Base-by-base conservation (phyloP, 2,329 filamentous ascomycete genomes). In the Aspergillus unguis region DNA sequence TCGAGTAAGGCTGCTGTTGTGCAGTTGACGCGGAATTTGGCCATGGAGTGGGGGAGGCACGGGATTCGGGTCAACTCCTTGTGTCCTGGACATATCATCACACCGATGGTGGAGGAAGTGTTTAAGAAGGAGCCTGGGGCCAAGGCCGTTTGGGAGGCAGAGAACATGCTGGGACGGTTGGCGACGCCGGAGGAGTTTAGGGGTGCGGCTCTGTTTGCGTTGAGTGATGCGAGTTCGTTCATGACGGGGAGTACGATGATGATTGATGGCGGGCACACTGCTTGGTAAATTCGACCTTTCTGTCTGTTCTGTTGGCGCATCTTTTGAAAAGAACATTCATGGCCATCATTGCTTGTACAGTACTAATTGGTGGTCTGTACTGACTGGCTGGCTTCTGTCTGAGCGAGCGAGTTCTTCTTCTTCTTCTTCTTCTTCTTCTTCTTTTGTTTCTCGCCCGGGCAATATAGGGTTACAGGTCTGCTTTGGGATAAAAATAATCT, bases 81-180 rank as follows among this genome's bases (percentile, higher is more conserved):
- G 23, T 79, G 75, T 54, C 79, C 79, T 0, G 79, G 79, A 0
- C 79, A 82, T 54, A 80, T 82, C 41, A 70, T 81, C 26, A 82
- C 79, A 1, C 83, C 86, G 25, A 95, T 96, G 91, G 88, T 92
- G 1, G 83, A 89, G 67, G 81, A 83, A 53, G 80, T 95, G 31
- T 94, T 96, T 64, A 79, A 85, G 58, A 79, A 87, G 58, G 88
- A 83, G 59, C 90, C 90, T 0, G 87, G 91, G 63, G 62, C 71
- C 4, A 62, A 65, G 27, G 67, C 66, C 8, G 65, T 66, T 5
- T 77, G 75, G 75, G 73, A 76, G 53, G 62, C 65, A 0, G 73
- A 76, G 62, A 77, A 76, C 54, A 76, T 85, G 63, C 70, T 84
- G 27, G 79, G 79, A 6, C 72, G 80, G 26, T 61, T 84, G 41